A percentile compares a stretch with the other conserved stretches of the same genome.
These are phyloP conservation scores for Lanzia echinophila DNA, from an alignment of 2,329 filamentous ascomycete genomes.

Conservation along the genomic window DNA sequence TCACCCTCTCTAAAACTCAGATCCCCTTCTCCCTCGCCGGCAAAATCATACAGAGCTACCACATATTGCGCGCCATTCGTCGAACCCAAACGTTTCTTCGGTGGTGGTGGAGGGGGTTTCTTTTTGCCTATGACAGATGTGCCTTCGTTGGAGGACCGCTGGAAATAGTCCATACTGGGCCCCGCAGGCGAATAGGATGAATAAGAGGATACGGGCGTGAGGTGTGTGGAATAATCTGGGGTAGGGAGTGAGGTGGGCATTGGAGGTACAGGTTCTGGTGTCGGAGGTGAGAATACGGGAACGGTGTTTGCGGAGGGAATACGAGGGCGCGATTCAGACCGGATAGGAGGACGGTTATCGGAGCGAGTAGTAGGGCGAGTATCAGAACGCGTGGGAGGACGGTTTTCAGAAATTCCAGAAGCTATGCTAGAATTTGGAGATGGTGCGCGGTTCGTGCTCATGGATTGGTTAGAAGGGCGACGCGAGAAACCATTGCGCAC, in stretches of 20 bases:
- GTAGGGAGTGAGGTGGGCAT: constrained; percentile 11
- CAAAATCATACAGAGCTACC: constrained; percentile 70
- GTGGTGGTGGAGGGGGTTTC: constrained; percentile 64
- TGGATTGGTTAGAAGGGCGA: constrained; percentile 37
- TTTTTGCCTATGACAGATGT: constrained; percentile 47
- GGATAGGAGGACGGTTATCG: constrained; percentile 10
- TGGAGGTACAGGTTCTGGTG: constrained; percentile 9
- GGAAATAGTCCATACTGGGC: constrained; percentile 28
- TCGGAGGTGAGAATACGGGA: constrained; percentile 34
- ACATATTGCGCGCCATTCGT: constrained; percentile 37
- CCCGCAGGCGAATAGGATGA: constrained; percentile 25
- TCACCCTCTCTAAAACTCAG: constrained; percentile 72
- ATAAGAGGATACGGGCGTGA: constrained; percentile 24
- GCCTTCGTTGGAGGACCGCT: constrained; percentile 21
- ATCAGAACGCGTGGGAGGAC: not conserved
- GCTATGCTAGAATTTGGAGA: constrained; percentile 11
- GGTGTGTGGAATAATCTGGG: constrained; percentile 21
- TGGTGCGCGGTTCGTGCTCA: constrained; percentile 10
- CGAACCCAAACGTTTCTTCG: constrained; percentile 46
- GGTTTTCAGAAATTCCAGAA: constrained; percentile 6
- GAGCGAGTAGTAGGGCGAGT: constrained; percentile 2
- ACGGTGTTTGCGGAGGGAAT: constrained; percentile 23
- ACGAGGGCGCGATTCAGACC: constrained; percentile 2
- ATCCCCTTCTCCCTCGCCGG: constrained; percentile 62
- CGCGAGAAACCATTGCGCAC: constrained; percentile 35